Evolutionary conservation across 805 yeast genomes (phyloP).

Genomic region (Brettanomyces nanus): DNA sequence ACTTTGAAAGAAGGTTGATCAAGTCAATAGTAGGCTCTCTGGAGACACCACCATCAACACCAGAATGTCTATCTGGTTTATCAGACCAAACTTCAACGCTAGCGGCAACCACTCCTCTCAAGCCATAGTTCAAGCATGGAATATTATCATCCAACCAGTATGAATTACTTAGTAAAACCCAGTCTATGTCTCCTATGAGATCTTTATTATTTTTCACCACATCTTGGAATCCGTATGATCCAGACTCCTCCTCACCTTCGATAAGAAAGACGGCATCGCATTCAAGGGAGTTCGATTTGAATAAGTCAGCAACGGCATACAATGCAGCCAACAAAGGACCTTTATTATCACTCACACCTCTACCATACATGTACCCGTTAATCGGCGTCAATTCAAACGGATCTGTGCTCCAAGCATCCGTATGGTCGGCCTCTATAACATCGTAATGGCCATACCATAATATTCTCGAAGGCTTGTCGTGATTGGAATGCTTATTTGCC

Average conservation of each 20-base stretch:
- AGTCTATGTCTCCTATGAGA: constrained; percentile 69
- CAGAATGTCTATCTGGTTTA: constrained; percentile 87
- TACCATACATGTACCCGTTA: constrained; percentile 80
- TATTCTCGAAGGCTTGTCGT: constrained; percentile 32
- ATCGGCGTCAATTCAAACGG: constrained; percentile 71
- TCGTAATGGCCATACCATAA: constrained; percentile 96
- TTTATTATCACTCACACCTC: constrained; percentile 93
- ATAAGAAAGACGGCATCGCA: constrained; percentile 75
- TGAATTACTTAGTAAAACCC: constrained; percentile 84
- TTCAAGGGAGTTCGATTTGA: constrained; percentile 39
- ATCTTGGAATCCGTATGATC: constrained; percentile 76
- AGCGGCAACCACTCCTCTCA: constrained; percentile 84
- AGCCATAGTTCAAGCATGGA: constrained; percentile 91
- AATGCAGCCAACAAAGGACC: constrained; percentile 88
- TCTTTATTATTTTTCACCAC: constrained; percentile 45
- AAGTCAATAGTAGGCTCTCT: constrained; percentile 87
- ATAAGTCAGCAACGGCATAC: constrained; percentile 74
- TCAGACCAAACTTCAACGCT: constrained; percentile 64
- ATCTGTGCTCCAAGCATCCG: constrained; percentile 57
- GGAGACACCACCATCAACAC: constrained; percentile 90
- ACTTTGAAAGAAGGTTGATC: constrained; percentile 58
- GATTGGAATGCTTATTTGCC: constrained; percentile 27
- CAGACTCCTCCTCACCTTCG: constrained; percentile 96
- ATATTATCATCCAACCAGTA: constrained; percentile 87
- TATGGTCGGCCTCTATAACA: constrained; percentile 71